Evolutionary conservation across 1,284 basidiomycete species (phyloP).

Genomic region (Cutaneotrichosporon mucoides): DNA sequence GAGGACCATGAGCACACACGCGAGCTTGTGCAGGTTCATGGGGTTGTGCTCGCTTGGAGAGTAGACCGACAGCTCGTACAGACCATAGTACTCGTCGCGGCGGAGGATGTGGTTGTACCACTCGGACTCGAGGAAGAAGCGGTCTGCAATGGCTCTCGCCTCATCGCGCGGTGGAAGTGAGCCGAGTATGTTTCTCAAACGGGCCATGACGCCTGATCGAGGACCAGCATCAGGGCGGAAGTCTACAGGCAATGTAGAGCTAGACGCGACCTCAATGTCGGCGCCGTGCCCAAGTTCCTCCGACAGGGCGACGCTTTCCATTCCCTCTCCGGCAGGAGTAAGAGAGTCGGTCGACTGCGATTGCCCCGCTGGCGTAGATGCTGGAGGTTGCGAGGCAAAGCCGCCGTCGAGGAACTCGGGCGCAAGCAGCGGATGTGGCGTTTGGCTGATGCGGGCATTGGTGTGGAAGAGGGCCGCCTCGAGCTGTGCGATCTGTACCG

Average conservation of each 20-base stretch:
- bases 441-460: constrained; percentile 16
- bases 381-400: constrained; percentile 19
- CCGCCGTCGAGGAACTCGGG: constrained; percentile 41
- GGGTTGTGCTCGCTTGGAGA: constrained; percentile 38
- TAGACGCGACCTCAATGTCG: neutral
- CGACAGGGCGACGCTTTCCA: neutral
- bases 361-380: neutral
- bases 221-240: neutral
- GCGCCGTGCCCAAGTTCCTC: neutral
- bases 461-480: constrained; percentile 39
- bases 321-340: neutral
- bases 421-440: constrained; percentile 35
- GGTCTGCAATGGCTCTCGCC: constrained; percentile 20
- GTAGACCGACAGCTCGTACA: constrained; percentile 42
- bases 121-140: constrained; percentile 29
- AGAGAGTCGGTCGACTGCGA: neutral
- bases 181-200: constrained; percentile 29
- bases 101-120: constrained; percentile 41
- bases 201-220: constrained; percentile 16
- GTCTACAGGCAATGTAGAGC: neutral
- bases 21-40: constrained; percentile 43
- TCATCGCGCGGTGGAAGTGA: constrained; percentile 35
- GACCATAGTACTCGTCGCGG: constrained; percentile 33
- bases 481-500: constrained; percentile 34
- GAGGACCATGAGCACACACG: constrained; percentile 43